Base-by-base conservation (phyloP, 768 basidiomycete genomes). In the Exidia glandulosa region DNA sequence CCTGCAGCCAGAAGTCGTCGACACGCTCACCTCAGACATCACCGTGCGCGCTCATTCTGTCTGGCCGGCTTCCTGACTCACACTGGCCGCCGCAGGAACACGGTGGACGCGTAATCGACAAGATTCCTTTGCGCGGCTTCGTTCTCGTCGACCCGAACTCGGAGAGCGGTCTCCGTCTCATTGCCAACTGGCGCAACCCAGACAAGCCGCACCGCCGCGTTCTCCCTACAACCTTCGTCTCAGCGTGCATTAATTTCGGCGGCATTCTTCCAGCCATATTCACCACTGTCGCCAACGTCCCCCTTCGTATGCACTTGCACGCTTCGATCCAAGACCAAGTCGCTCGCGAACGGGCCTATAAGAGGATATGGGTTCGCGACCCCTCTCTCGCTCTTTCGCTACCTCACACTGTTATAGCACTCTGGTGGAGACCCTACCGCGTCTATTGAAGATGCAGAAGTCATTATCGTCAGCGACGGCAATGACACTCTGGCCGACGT, bases 381-480 rank as follows among this genome's bases (percentile, higher is more conserved):
- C 31, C n/a, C 2, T 56, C 2, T 32, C 23, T 2, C 29, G 27
- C 41, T 29, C 29, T 30, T 33, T 33, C 58, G 45, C 41, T n/a
- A 33, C 3, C 23, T 3, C 27, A 36, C 13, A 12, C 1, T 27
- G 16, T 50, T 54, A 47, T 23, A 90, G 89, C 85, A 90, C 65
- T 91, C 87, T 33, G 89, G 89, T 31, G 89, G 89, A 19, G 85
- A 90, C 61, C 86, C 88, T 2, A 77, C 81, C 57, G 83, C 86
- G 10, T 81, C 86, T 23, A 74, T 78, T n/a, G 83, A 87, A 64
- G 79, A 79, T 4, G 88, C 89, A 10, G 81, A 81, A 32, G 85
- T 91, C 41, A 86, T 91, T 58, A 77, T 91, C 9, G 89, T 88
- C 2, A 88, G 90, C 68, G 87, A 85, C 66, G 86, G 90, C 69